Evolutionary conservation across 768 basidiomycete species (phyloP).

Genomic region (Galerina marginata): DNA sequence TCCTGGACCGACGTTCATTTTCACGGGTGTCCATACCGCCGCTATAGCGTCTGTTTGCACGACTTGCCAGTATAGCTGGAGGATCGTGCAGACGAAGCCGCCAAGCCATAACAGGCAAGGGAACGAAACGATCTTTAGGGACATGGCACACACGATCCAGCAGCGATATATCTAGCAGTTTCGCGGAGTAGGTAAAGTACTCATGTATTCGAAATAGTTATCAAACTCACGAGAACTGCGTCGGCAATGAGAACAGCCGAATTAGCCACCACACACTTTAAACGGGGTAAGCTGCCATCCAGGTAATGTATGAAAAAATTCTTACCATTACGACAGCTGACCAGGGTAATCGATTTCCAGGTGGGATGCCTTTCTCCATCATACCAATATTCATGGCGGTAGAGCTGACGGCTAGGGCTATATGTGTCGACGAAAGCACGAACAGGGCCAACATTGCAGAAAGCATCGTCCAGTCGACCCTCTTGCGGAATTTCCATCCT

Average conservation of each 20-base stretch:
- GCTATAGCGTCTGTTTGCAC: conserved; percentile 1
- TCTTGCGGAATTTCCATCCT: conserved; percentile 10
- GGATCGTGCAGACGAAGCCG: conserved; percentile 4
- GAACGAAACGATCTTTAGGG: background rate
- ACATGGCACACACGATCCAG: conserved; percentile 7
- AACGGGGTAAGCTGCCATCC: background rate
- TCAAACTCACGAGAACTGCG: background rate
- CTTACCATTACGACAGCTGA: conserved; percentile 7
- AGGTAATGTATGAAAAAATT: background rate
- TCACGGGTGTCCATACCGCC: conserved; percentile 10
- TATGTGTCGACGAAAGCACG: conserved; percentile 3
- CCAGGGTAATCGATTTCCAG: conserved; percentile 1
- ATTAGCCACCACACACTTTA: background rate
- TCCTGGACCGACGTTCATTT: conserved; percentile 12
- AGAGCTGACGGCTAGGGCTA: background rate
- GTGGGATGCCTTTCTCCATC: background rate
- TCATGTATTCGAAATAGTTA: too few relatives aligned
- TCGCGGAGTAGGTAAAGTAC: background rate
- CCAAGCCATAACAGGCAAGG: conserved; percentile 6
- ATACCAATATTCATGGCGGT: conserved; percentile 3
- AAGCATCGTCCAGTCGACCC: background rate
- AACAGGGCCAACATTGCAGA: conserved; percentile 4
- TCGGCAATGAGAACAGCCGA: conserved; percentile 7
- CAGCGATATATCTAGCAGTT: conserved; percentile 5
- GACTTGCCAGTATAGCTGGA: conserved; percentile 15